Evolutionary conservation across 2,329 filamentous ascomycete genomes (phyloP), one percentile per base, ranked within the genome.

Genomic region (Venturia carpophila): DNA sequence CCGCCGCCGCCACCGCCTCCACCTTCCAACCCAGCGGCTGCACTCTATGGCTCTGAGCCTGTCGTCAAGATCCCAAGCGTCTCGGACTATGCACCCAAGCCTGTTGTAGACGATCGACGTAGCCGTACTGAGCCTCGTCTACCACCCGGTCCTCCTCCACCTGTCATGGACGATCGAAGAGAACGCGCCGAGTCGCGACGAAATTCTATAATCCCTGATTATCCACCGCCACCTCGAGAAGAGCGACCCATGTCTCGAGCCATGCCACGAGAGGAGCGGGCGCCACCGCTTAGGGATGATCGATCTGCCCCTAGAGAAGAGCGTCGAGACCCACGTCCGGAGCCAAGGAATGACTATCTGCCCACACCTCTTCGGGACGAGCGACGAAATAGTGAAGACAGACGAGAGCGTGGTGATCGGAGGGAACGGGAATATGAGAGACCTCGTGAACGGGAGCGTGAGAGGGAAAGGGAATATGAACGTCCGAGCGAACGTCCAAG

Each of bases 401-500:
- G 65, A 27, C 68, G 69, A 15, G 71, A 71, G 13, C 70, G 71
- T 47, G 72, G 72, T 34, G 67, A 34, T 5, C n/a, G 21, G 13
- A 65, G 49, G 52, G 63, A 64, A 34, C 37, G 66, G 9, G 70
- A 71, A 27, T 30, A 68, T 68, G 66, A 70, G 63, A 34, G 67
- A 62, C 39, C 41, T 45, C 52, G 56, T 30, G 65, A 71, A 55
- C 68, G 71, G 24, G 73, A 74, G 21, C 27, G 60, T 39, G 68
- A 70, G 43, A 45, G 47, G 30, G 30, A 34, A 34, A 34, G 30
- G 15, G 68, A 70, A n/a, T 67, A 68, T 34, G 69, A 71, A n/a
- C 68, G 68, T 27, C 69, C 69, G 24, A 68, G 67, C 63, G 69
- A 71, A 56, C 68, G 72, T 37, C 72, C 74, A 13, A 64, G 37